Conservation (phyloP, 2,329 filamentous ascomycete species). For the Xylaria sp. region DNA sequence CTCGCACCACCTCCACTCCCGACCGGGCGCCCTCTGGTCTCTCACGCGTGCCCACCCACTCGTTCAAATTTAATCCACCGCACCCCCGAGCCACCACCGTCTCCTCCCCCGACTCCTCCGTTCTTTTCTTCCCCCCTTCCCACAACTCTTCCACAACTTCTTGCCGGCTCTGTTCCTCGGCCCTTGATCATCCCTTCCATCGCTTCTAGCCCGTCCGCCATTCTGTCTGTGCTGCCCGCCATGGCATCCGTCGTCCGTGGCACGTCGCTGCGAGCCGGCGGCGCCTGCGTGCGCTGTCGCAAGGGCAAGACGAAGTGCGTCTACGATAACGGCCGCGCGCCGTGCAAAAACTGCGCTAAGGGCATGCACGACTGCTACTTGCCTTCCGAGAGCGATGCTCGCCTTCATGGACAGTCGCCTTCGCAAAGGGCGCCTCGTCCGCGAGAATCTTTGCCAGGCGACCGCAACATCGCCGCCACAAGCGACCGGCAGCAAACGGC, state of each 20-base stretch:
- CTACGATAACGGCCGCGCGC: conserved; percentile 66
- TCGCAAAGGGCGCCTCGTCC: conserved; percentile 58
- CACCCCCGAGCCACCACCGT: conserved; percentile 42
- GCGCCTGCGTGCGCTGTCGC: conserved; percentile 66
- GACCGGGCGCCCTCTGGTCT: conserved; percentile 38
- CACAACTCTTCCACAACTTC: conserved; percentile 31
- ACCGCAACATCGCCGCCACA: conserved; percentile 52
- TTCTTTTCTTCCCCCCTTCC: conserved; percentile 33
- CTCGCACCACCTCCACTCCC: conserved; percentile 39
- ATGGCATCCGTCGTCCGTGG: conserved; percentile 60
- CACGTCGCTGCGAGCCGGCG: conserved; percentile 65
- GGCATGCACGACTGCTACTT: conserved; percentile 69
- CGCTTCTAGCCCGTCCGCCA: neutral
- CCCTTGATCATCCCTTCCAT: conserved; percentile 26
- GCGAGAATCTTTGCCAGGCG: conserved; percentile 60
- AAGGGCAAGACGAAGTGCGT: conserved; percentile 70
- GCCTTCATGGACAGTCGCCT: conserved; percentile 64
- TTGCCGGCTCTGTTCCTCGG: conserved; percentile 38
- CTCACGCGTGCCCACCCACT: conserved; percentile 30
- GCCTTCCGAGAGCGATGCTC: conserved; percentile 64
- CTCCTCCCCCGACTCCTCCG: conserved; percentile 40
- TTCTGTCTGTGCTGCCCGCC: conserved; percentile 16
- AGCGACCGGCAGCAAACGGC: conserved; percentile 54
- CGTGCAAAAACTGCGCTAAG: conserved; percentile 68
- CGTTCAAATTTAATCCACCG: conserved; percentile 41